These are phyloP conservation scores for Sporothrix phasma DNA, from an alignment of 2,329 filamentous ascomycete genomes.

Conservation along the genomic window DNA sequence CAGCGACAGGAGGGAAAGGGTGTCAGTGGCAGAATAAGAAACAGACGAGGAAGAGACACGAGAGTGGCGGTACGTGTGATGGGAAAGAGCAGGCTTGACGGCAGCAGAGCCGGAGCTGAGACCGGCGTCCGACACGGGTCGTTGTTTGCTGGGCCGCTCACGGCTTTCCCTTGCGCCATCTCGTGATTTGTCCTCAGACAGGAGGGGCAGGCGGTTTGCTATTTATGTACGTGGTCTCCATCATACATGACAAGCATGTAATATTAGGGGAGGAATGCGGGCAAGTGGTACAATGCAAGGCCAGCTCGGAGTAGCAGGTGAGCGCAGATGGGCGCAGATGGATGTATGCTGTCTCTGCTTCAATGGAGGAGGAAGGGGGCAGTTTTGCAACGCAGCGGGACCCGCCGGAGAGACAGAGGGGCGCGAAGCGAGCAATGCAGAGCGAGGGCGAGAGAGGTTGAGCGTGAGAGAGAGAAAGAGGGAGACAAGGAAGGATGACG, in stretches of 20 bases:
- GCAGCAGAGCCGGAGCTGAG: constrained; percentile 8
- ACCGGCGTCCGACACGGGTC: constrained; percentile 12
- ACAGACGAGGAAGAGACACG: not conserved
- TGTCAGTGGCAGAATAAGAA: not conserved
- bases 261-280: constrained; percentile 14
- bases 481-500: not conserved
- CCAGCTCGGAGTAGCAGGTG: constrained; percentile 17
- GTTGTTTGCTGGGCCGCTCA: constrained; percentile 8
- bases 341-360: constrained; percentile 5
- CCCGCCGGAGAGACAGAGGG: constrained; percentile 12
- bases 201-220: constrained; percentile 19
- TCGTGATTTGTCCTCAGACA: constrained; percentile 9
- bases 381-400: constrained; percentile 13
- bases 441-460: not conserved
- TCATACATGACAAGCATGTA: constrained; percentile 12
- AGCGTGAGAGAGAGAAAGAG: not conserved
- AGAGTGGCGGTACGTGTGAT: not conserved
- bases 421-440: constrained; percentile 5
- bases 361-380: not conserved
- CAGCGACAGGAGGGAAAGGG: not conserved
- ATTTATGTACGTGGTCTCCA: constrained; percentile 21
- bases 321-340: no score
- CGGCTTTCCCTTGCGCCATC: constrained; percentile 5
- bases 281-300: constrained; percentile 20
- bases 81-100: not conserved